Base-by-base conservation (phyloP, 371 early-diverging fungal genomes). In the Conidiobolus incongruus region DNA sequence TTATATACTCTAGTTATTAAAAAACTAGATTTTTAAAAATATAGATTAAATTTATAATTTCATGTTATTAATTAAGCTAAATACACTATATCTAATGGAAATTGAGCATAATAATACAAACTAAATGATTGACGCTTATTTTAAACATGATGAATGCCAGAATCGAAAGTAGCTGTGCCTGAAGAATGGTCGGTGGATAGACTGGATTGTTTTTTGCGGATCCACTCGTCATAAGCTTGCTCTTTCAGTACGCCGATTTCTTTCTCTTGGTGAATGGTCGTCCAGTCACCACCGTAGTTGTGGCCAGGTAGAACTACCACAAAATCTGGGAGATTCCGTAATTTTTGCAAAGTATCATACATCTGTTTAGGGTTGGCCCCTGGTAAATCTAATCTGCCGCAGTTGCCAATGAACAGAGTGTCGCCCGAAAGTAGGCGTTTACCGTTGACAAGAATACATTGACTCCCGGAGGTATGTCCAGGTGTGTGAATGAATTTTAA, bases 391-490 rank as follows among this genome's bases (percentile, higher is more conserved):
- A 76, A 63, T 26, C 89, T 66, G 0, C 89, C 84, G 44, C 76
- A 77, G 40, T 66, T 55, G 3, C 78, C 72, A 19, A 75, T 72
- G 35, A 90, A 74, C 26, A 90, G 54, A 3, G 86, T 85, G 52
- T 90, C 91, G 0, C 87, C 87, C n/a, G 77, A 70, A 29, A 90
- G 56, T 38, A 90, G 58, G n/a, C 84, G 62, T 36, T 58, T 55
- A 16, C 60, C 62, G 53, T 82, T 82, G 15, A 88, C 63, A 35
- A 86, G 41, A 13, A 90, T 44, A 26, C 80, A 75, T 55, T 85
- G 83, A 26, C 78, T 77, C 2, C 90, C 91, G 1, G 77, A 73
- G 21, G 88, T 81, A 56, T 90, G 91, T 7, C 91, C 91, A 0
- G 88, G 87, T 17, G 84, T 84, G 52, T 86, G 90, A 34, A 85